Percentiles rank a stretch among this genome's conserved stretches.
Evolutionary conservation across 1,284 basidiomycete species (phyloP).

Genomic region (Cryptococcus jaspeensis): DNA sequence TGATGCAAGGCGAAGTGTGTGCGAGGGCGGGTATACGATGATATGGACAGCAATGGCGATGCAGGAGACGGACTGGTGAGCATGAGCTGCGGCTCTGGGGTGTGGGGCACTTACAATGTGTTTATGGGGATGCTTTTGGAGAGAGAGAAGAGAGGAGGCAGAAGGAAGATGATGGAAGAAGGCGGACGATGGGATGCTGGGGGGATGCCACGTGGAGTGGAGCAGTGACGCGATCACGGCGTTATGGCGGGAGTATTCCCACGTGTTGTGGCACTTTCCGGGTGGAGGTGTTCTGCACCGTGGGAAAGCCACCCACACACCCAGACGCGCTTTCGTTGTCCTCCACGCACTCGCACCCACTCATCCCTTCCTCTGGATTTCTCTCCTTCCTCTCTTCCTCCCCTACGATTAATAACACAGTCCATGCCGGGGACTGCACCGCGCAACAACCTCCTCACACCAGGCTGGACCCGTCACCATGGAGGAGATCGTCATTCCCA

Average conservation of each 20-base stretch:
- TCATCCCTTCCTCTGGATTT: too few relatives aligned
- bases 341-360: too few relatives aligned
- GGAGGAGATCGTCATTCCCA: constrained; percentile 47
- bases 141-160: constrained; percentile 1
- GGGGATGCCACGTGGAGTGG: background rate
- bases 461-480: constrained; percentile 8
- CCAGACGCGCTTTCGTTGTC: too few relatives aligned
- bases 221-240: too few relatives aligned
- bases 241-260: too few relatives aligned
- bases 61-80: constrained; percentile 27
- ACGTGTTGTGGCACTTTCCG: too few relatives aligned
- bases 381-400: too few relatives aligned
- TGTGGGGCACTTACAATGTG: constrained; percentile 6
- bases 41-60: constrained; percentile 3
- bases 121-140: constrained; percentile 10
- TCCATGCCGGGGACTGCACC: too few relatives aligned
- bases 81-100: constrained; percentile 20
- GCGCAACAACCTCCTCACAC: too few relatives aligned
- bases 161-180: background rate
- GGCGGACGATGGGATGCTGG: background rate
- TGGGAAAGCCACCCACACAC: too few relatives aligned
- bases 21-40: background rate
- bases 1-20: constrained; percentile 5
- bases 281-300: too few relatives aligned
- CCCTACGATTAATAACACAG: too few relatives aligned